Conservation (phyloP, 352 stramenopile species). For the Pythium aristosporum region DNA sequence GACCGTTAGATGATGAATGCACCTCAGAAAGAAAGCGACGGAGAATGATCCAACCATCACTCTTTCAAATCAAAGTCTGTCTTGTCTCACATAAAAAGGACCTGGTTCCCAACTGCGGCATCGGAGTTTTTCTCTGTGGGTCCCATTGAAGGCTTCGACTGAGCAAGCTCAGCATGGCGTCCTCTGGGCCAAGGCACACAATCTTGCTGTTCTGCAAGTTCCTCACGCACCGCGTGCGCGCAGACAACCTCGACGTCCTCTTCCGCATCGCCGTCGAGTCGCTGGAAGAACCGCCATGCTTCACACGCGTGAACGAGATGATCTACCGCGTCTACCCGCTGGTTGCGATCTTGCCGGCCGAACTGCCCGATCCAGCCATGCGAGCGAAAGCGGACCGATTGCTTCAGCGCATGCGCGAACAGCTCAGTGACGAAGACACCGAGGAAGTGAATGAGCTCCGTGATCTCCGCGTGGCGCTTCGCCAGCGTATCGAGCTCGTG, state of each 20-base stretch:
- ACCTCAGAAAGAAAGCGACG: not conserved
- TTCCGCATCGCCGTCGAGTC: conserved; percentile 3
- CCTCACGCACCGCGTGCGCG: not conserved
- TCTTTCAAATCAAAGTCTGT: not conserved
- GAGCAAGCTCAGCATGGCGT: not conserved
- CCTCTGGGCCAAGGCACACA: not conserved
- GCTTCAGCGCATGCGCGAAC: not conserved
- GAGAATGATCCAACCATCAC: not conserved
- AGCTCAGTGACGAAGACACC: not conserved
- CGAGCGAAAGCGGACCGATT: not conserved
- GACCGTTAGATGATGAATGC: not conserved
- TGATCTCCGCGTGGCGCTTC: not conserved
- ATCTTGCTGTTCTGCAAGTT: conserved; percentile 13
- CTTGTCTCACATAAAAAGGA: conserved; percentile 6
- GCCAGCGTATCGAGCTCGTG: not conserved
- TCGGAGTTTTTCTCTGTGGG: not conserved
- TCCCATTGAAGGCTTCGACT: not conserved
- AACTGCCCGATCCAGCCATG: not conserved
- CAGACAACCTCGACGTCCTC: conserved; percentile 5
- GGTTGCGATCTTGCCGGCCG: conserved; percentile 1
- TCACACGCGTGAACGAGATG: conserved; percentile 13
- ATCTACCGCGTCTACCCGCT: conserved; percentile 3
- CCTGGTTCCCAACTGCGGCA: not conserved
- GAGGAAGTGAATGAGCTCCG: not conserved
- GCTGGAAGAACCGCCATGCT: not conserved